These are phyloP conservation scores for Leersia perrieri DNA, from an alignment of 176 grass and related monocot species.

Conservation along the genomic window DNA sequence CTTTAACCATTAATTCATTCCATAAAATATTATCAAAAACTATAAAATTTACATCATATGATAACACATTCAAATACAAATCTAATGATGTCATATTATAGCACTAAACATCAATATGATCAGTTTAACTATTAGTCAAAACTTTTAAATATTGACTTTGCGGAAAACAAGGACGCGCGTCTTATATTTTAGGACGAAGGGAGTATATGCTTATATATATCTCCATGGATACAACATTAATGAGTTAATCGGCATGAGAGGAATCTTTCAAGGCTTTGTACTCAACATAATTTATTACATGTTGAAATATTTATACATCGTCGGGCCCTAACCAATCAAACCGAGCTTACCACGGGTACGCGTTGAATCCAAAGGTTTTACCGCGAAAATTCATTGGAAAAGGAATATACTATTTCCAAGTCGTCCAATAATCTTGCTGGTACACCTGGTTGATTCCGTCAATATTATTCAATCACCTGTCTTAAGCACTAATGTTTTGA, in stretches of 20 bases:
- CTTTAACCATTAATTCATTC: too few relatives aligned
- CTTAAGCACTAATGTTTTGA: not conserved
- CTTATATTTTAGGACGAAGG: too few relatives aligned
- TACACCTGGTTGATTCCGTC: constrained; percentile 35
- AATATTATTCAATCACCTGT: not conserved
- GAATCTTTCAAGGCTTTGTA: not conserved
- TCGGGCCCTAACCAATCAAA: not conserved
- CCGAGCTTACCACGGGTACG: not conserved
- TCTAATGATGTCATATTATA: too few relatives aligned
- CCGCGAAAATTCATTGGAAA: not conserved
- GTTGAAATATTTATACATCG: not conserved
- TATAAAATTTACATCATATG: too few relatives aligned
- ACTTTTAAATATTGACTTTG: too few relatives aligned
- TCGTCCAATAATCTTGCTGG: not conserved
- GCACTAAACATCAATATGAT: too few relatives aligned
- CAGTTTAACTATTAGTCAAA: too few relatives aligned
- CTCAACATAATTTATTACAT: not conserved
- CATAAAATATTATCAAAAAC: too few relatives aligned
- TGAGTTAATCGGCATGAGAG: not conserved
- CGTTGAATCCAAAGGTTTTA: not conserved
- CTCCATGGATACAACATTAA: too few relatives aligned
- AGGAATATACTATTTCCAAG: not conserved
- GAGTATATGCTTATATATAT: too few relatives aligned
- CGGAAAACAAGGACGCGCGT: too few relatives aligned
- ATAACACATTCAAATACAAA: too few relatives aligned